Evolutionary conservation across 2,329 filamentous ascomycete genomes (phyloP), one percentile per base, ranked within the genome.

Genomic region (Monilinia polystroma): DNA sequence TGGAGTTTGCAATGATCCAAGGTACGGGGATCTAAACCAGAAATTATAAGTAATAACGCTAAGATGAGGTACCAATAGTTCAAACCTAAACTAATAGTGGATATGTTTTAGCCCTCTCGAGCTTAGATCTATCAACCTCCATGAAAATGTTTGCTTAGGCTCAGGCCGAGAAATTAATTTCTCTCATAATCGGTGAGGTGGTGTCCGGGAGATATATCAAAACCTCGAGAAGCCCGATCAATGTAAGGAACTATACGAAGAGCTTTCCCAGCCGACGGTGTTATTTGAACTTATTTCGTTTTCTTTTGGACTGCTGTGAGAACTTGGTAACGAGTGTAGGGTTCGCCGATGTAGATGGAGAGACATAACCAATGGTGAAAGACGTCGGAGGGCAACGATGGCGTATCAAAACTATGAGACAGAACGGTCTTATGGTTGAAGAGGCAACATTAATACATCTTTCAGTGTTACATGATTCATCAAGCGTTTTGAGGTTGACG

Each of bases 401-500:
- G 67, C 64, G 64, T 66, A 53, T 43, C 35, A 23, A 66, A 62
- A 66, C 66, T 59, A 52, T 60, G 55, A 47, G 55, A 43, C 32
- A 51, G 14, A 41, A 66, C 62, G 52, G 62, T 43, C 35, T 45
- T 35, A 29, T 16, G 41, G 52, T 47, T 26, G 18, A 62, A 66
- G 26, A 62, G 47, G 49, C 23, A 47, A 62, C n/a, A 12, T 66
- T 32, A 49, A 23, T 54, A 65, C 54, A 64, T 58, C 43, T 53
- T 12, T 52, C 38, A 47, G 32, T 52, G 60, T 58, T 64, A 58
- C 65, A 63, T 67, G 32, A 35, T 35, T 35, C 32, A 35, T 35
- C 41, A 20, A 52, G 45, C 14, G 35, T 38, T 53, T 47, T 66
- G 49, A 54, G 35, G 38, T 20, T 47, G 38, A 52, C 45, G 16